These are phyloP conservation scores for Bacterosira constricta DNA, from an alignment of 108 stramenopile species.

Conservation along the genomic window DNA sequence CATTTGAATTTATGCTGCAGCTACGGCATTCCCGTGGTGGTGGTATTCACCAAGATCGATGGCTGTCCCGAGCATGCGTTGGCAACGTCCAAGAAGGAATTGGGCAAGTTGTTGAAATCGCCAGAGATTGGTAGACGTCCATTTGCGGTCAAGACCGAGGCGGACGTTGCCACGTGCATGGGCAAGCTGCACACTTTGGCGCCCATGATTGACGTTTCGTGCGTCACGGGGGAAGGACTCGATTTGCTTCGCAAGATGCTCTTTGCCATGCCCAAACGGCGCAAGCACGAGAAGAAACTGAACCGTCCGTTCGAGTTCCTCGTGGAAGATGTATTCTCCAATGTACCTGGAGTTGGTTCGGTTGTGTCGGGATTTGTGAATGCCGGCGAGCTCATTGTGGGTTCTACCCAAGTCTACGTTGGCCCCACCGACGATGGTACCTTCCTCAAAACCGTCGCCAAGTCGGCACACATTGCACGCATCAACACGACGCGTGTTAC, in stretches of 20 bases:
- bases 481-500: constrained; percentile 79
- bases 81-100: constrained; percentile 84
- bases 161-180: constrained; percentile 88
- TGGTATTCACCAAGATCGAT: constrained; percentile 98
- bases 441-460: constrained; percentile 82
- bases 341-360: constrained; percentile 82
- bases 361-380: constrained; percentile 86
- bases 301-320: constrained; percentile 85
- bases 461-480: constrained; percentile 85
- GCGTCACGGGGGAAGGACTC: constrained; percentile 96
- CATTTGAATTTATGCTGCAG: constrained; percentile 97
- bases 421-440: constrained; percentile 88
- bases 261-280: constrained; percentile 82
- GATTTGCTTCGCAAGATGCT: constrained; percentile 92
- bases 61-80: constrained; percentile 95
- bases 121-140: constrained; percentile 78
- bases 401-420: constrained; percentile 73
- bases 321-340: constrained; percentile 80
- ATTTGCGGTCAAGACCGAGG: constrained; percentile 78
- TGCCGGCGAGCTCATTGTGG: constrained; percentile 79
- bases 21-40: constrained; percentile 91
- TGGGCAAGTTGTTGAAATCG: constrained; percentile 72
- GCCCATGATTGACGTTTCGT: constrained; percentile 95
- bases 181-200: constrained; percentile 89
- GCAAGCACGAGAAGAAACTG: constrained; percentile 82